Evolutionary conservation across 345 rosid genomes (phyloP).

Genomic region (Combretum micranthum): DNA sequence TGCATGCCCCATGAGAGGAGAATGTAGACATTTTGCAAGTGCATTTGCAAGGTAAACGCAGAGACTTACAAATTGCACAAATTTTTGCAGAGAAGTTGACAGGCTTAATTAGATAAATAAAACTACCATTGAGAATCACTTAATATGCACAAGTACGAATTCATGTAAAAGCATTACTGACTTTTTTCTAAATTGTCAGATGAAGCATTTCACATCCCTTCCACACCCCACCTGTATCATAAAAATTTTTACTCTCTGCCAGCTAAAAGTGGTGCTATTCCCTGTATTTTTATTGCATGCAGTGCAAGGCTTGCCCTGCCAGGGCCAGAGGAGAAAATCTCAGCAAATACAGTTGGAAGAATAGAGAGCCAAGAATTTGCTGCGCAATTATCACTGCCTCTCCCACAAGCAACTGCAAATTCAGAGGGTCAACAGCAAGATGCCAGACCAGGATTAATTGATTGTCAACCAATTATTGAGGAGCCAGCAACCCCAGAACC

Average conservation of each 20-base stretch:
- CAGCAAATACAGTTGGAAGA: conserved; percentile 9
- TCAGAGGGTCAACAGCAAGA: conserved; percentile 25
- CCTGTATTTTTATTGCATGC: conserved; percentile 17
- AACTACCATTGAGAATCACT: too few species aligned
- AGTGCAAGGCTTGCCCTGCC: conserved; percentile 91
- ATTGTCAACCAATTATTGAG: conserved; percentile 73
- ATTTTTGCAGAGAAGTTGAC: too few species aligned
- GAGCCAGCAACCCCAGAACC: conserved; percentile 86
- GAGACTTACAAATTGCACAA: too few species aligned
- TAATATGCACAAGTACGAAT: too few species aligned
- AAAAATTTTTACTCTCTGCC: background rate
- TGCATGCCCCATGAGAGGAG: conserved; percentile 98
- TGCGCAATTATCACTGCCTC: conserved; percentile 32
- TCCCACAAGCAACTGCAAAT: conserved; percentile 30
- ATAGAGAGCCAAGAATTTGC: conserved; percentile 26
- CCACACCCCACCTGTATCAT: too few species aligned
- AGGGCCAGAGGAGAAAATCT: conserved; percentile 53
- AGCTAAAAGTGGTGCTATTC: background rate
- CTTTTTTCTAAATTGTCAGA: too few species aligned
- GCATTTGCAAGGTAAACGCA: conserved; percentile 86
- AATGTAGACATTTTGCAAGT: conserved; percentile 97
- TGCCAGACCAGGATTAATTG: conserved; percentile 16
- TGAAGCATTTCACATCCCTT: too few species aligned
- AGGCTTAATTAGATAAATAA: too few species aligned
- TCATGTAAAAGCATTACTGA: too few species aligned